A percentile compares a stretch with the other conserved stretches of the same genome.
Evolutionary conservation across 2,329 filamentous ascomycete genomes (phyloP).

Genomic region (Neurospora sp.): DNA sequence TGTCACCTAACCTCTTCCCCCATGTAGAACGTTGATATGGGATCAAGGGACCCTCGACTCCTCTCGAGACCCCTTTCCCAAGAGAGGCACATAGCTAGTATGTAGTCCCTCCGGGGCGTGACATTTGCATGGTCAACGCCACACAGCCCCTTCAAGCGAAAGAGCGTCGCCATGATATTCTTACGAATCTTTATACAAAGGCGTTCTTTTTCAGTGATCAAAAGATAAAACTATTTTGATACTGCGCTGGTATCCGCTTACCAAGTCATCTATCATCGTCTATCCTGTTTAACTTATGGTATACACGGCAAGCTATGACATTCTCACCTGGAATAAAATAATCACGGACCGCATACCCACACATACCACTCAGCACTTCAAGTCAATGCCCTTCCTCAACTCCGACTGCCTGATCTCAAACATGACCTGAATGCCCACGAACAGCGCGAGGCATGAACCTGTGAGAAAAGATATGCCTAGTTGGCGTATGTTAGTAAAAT

Average conservation of each 20-base stretch:
- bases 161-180: background rate
- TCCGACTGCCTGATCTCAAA: constrained; percentile 88
- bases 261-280: background rate
- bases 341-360: background rate
- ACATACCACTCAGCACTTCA: constrained; percentile 53
- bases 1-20: background rate
- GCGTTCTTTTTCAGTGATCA: background rate
- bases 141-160: background rate
- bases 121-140: background rate
- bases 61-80: background rate
- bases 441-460: constrained; percentile 62
- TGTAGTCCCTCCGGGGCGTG: background rate
- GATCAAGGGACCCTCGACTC: background rate
- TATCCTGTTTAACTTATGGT: background rate
- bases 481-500: constrained; percentile 14
- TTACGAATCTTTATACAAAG: background rate
- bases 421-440: constrained; percentile 86
- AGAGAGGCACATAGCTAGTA: background rate
- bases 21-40: too few relatives aligned
- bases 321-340: background rate
- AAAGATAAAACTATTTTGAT: background rate
- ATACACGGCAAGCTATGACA: background rate
- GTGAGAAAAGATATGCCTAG: constrained; percentile 62
- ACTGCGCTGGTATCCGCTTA: background rate
- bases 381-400: constrained; percentile 65